Evolutionary conservation across 768 basidiomycete species (phyloP).

Genomic region (Hemileccinum impolitum): DNA sequence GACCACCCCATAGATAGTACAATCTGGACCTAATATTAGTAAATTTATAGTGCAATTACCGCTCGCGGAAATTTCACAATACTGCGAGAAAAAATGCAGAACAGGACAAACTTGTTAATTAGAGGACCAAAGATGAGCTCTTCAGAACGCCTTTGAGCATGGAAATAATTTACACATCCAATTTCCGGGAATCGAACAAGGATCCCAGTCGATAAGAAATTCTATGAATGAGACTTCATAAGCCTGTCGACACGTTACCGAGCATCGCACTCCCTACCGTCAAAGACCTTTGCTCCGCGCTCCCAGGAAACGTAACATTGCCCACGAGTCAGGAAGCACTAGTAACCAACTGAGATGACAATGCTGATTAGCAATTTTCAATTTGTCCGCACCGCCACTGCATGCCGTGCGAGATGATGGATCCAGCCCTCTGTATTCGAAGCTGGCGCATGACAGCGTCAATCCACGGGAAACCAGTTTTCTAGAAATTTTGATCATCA

Average conservation of each 20-base stretch:
- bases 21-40: conserved; percentile 27
- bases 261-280: conserved; percentile 16
- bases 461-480: conserved; percentile 16
- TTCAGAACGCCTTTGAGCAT: conserved; percentile 4
- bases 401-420: conserved; percentile 24
- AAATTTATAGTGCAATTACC: conserved; percentile 27
- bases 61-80: conserved; percentile 26
- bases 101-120: conserved; percentile 12
- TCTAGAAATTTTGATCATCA: not conserved
- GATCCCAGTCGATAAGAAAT: conserved; percentile 11
- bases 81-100: conserved; percentile 26
- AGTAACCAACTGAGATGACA: conserved; percentile 28
- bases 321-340: conserved; percentile 24
- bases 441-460: conserved; percentile 20
- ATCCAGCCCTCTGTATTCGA: conserved; percentile 13
- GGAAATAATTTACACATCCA: conserved; percentile 15
- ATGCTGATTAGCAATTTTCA: conserved; percentile 24
- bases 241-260: conserved; percentile 14
- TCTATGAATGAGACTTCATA: conserved; percentile 8
- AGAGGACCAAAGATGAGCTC: conserved; percentile 2
- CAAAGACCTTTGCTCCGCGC: conserved; percentile 16
- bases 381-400: conserved; percentile 28
- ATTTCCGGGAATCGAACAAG: conserved; percentile 25
- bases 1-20: conserved; percentile 17
- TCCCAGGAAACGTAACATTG: conserved; percentile 28